phyloP scores from a whole-genome alignment of 208 protist species.

The Leptomonas pyrrhocoris region DNA sequence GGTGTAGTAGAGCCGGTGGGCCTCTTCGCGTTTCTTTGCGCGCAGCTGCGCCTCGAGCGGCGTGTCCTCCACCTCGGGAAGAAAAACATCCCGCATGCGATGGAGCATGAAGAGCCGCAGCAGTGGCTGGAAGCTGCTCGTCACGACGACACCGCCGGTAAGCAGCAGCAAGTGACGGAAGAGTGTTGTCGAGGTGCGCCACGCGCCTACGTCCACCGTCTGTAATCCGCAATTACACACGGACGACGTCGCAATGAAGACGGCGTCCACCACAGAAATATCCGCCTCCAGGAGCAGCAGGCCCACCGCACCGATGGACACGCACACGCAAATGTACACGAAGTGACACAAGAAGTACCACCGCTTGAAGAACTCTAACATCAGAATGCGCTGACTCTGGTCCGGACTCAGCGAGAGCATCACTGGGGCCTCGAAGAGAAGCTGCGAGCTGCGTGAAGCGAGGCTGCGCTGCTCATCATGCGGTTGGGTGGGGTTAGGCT shows the following conservation, averaged over 20 bases:
- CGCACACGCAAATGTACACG: constrained; percentile 44
- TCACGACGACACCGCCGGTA: constrained; percentile 67
- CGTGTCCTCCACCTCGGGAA: constrained; percentile 38
- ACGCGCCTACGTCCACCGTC: constrained; percentile 62
- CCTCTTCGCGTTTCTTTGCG: constrained; percentile 39
- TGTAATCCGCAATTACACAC: constrained; percentile 81
- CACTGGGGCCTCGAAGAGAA: constrained; percentile 51
- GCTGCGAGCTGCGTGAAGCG: constrained; percentile 49
- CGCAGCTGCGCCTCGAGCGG: constrained; percentile 47
- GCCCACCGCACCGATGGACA: constrained; percentile 35
- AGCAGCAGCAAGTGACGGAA: constrained; percentile 66
- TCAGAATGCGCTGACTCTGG: constrained; percentile 38
- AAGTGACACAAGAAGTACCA: constrained; percentile 73
- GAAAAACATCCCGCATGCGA: constrained; percentile 49
- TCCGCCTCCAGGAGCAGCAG: constrained; percentile 37
- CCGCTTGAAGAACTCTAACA: constrained; percentile 71
- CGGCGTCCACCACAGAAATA: constrained; percentile 44
- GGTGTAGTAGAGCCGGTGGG: constrained; percentile 51
- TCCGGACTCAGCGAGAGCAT: constrained; percentile 46
- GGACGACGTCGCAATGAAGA: constrained; percentile 70
- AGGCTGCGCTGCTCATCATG: neutral
- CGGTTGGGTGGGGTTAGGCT: neutral
- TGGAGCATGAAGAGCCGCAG: constrained; percentile 68
- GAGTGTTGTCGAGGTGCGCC: constrained; percentile 37
- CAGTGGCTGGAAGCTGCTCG: constrained; percentile 67